A percentile compares a stretch with the other conserved stretches of the same genome.
These are phyloP conservation scores for Kodamaea fukazawae DNA, from an alignment of 805 yeast genomes.

Conservation along the genomic window DNA sequence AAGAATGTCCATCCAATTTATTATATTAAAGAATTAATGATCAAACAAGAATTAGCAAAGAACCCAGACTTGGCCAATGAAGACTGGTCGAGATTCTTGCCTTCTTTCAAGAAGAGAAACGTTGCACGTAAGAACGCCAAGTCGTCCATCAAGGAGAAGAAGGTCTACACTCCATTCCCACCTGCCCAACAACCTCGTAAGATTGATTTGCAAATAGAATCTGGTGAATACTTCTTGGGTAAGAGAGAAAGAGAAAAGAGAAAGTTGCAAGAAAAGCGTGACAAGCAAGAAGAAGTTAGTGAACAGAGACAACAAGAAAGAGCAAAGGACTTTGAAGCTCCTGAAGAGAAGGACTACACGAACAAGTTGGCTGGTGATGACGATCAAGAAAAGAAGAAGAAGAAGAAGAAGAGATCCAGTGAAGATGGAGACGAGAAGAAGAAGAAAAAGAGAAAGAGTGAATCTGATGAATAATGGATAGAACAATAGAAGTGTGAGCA, in stretches of 20 bases:
- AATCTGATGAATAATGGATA: conserved; percentile 6
- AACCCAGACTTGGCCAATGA: conserved; percentile 94
- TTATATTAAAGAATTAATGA: conserved; percentile 96
- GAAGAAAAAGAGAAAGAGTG: conserved; percentile 20
- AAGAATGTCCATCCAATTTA: conserved; percentile 95
- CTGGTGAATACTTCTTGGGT: conserved; percentile 96
- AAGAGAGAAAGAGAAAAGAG: conserved; percentile 75
- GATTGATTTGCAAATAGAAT: conserved; percentile 93
- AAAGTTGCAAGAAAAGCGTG: conserved; percentile 72
- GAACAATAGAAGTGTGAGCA: not conserved
- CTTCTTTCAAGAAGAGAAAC: conserved; percentile 93
- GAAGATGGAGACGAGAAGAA: conserved; percentile 27
- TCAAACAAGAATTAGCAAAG: conserved; percentile 90
- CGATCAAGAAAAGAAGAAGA: conserved; percentile 24
- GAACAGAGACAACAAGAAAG: conserved; percentile 66
- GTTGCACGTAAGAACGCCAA: conserved; percentile 90
- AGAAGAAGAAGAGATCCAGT: conserved; percentile 20
- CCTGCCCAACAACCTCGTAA: conserved; percentile 96
- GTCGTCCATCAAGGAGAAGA: conserved; percentile 61
- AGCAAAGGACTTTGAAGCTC: conserved; percentile 78
- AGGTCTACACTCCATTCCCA: conserved; percentile 97
- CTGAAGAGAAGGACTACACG: conserved; percentile 65
- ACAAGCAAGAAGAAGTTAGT: conserved; percentile 70
- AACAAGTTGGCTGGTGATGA: conserved; percentile 27
- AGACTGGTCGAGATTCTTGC: conserved; percentile 95